These are phyloP conservation scores for Xerocomellus dryophilus DNA, from an alignment of 768 basidiomycete species.

Conservation along the genomic window DNA sequence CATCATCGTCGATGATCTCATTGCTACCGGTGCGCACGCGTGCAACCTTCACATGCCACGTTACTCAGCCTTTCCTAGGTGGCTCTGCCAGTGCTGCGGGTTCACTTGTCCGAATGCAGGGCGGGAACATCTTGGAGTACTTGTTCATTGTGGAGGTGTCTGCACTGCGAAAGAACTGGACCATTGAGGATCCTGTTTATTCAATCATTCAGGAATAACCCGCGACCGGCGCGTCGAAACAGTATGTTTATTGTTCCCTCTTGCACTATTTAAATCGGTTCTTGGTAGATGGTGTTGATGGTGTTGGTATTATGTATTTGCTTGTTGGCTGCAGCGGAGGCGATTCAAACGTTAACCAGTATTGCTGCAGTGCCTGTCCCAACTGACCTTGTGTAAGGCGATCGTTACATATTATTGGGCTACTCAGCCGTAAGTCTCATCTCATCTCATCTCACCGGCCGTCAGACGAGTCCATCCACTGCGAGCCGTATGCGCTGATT, in stretches of 20 bases:
- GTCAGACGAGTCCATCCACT: no score
- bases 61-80: constrained; percentile 43
- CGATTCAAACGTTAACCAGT: not conserved
- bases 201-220: constrained; percentile 74
- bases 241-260: constrained; percentile 22
- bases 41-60: not conserved
- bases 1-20: constrained; percentile 89
- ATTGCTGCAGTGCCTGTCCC: no score
- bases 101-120: constrained; percentile 76
- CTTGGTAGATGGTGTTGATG: constrained; percentile 4
- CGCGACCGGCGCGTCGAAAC: not conserved
- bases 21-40: constrained; percentile 78
- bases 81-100: constrained; percentile 94
- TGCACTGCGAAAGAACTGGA: constrained; percentile 75
- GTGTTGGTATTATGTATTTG: not conserved
- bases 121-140: constrained; percentile 87
- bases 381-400: no score
- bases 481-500: no score
- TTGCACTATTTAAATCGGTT: not conserved
- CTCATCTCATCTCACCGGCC: no score
- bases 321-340: not conserved
- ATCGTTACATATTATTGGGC: no score
- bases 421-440: no score
- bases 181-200: constrained; percentile 72
- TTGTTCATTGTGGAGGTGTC: constrained; percentile 87